Base-by-base conservation (phyloP, 108 stramenopile species). In the Conticribra guillardii region DNA sequence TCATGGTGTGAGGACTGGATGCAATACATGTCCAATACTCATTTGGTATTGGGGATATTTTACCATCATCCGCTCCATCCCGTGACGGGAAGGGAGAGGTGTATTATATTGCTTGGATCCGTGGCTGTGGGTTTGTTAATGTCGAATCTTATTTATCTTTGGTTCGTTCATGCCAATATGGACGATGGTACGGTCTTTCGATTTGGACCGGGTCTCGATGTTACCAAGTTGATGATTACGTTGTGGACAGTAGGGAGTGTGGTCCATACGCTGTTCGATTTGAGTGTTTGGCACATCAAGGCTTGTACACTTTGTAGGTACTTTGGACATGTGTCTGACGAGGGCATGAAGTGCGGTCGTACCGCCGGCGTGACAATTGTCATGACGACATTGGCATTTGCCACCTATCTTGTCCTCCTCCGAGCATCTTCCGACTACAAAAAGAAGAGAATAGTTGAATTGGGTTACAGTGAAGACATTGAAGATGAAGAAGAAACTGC, bases 221-320 rank as follows among this genome's bases (percentile, higher is more conserved):
- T 87, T 18, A 86, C 82, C 37, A 64, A 75, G 52, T 74, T 87
- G 37, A 89, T 89, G 86, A 53, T 89, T 16, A 24, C 82, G 1
- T 67, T 94, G 31, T 94, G 90, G 93, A 94, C 93, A 15, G 27
- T 91, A 21, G 93, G 93, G 19, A 82, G 89, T 60, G 70, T 57
- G 19, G 59, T 86, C 17, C 89, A 94, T 73, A 67, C 86, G 7
- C 24, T 80, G 14, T 91, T 84, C 64, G 89, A 91, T 58, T 60
- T 87, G 49, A 53, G 58, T n/a, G 70, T 89, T 27, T 94, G 93
- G 93, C 79, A 86, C 45, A 77, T 91, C 54, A 74, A 87, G 15
- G 87, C 89, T n/a, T 94, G 90, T 78, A 80, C 79, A 1, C 89
- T 89, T 66, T 91, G 83, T 57, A 52, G 76, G 29, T 67, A 58